These are phyloP conservation scores for Neurospora sp. DNA, from an alignment of 495 filamentous ascomycete genomes.

Conservation along the genomic window DNA sequence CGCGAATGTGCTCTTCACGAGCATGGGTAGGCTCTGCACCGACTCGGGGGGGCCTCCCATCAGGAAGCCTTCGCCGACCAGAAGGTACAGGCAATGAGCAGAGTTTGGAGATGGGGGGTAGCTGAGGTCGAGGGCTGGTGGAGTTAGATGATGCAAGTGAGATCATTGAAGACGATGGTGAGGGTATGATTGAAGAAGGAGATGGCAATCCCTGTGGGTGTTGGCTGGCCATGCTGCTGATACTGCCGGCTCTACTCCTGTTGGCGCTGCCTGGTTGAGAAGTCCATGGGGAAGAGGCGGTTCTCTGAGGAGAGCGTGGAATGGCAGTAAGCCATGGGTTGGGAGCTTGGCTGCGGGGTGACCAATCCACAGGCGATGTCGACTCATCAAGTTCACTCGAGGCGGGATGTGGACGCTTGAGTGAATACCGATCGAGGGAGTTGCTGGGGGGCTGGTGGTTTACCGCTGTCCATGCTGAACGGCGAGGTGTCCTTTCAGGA, in stretches of 20 bases:
- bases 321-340: slow-evolving; percentile 36
- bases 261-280: not conserved
- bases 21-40: not conserved
- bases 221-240: not conserved
- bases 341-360: slow-evolving; percentile 7
- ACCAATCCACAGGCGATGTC: not conserved
- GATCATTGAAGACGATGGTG: not conserved
- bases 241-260: not conserved
- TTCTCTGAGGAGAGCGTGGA: slow-evolving; percentile 19
- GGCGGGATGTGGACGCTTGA: not conserved
- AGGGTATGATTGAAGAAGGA: not conserved
- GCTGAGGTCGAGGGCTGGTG: not conserved
- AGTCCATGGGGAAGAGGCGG: not conserved
- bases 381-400: not conserved
- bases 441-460: slow-evolving; percentile 3
- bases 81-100: not conserved
- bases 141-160: not conserved
- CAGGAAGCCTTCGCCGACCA: not conserved
- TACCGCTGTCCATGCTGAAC: slow-evolving; percentile 9
- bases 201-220: not conserved
- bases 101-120: not conserved
- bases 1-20: not conserved
- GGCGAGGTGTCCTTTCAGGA: not conserved
- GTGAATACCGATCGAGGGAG: slow-evolving; percentile 2
- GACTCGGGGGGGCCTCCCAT: not conserved